Conservation (phyloP, 2,329 filamentous ascomycete genomes). For the Phialophora chinensis region DNA sequence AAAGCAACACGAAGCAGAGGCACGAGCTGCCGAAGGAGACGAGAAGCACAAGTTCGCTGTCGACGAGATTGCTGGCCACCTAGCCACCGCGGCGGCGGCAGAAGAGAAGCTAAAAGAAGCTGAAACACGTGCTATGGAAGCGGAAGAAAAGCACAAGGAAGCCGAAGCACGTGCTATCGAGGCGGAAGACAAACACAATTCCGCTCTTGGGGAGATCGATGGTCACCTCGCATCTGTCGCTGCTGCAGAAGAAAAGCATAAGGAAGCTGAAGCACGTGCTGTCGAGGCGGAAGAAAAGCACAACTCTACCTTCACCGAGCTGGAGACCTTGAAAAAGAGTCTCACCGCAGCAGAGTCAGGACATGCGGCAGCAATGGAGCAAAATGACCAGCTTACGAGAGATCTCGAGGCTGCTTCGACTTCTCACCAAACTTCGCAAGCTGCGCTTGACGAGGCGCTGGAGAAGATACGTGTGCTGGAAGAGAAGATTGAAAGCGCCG, state of each 20-base stretch:
- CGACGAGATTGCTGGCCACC: conserved; percentile 6
- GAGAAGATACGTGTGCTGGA: conserved; percentile 18
- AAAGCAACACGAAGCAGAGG: conserved; percentile 17
- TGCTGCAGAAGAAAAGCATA: not conserved
- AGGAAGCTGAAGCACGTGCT: not conserved
- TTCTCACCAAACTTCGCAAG: conserved; percentile 23
- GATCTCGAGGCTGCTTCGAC: conserved; percentile 18
- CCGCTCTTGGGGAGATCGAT: not conserved
- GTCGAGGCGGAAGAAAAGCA: conserved; percentile 18
- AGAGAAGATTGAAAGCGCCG: conserved; percentile 18
- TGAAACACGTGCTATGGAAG: conserved; percentile 6
- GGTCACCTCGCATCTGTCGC: not conserved
- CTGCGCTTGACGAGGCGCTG: conserved; percentile 22
- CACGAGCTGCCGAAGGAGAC: conserved; percentile 13
- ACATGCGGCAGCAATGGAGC: conserved; percentile 17
- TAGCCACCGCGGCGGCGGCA: not conserved
- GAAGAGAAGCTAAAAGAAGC: conserved; percentile 5
- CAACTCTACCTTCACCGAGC: conserved; percentile 16
- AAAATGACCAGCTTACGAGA: conserved; percentile 20
- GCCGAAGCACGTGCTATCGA: not conserved
- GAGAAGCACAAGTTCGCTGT: conserved; percentile 11
- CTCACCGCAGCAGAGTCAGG: conserved; percentile 16
- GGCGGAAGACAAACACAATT: conserved; percentile 5
- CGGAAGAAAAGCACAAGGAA: conserved; percentile 6
- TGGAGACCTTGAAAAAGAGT: conserved; percentile 24